phyloP scores from a whole-genome alignment of 2,329 filamentous ascomycete species.

The Paraphaeosphaeria sporulosa region DNA sequence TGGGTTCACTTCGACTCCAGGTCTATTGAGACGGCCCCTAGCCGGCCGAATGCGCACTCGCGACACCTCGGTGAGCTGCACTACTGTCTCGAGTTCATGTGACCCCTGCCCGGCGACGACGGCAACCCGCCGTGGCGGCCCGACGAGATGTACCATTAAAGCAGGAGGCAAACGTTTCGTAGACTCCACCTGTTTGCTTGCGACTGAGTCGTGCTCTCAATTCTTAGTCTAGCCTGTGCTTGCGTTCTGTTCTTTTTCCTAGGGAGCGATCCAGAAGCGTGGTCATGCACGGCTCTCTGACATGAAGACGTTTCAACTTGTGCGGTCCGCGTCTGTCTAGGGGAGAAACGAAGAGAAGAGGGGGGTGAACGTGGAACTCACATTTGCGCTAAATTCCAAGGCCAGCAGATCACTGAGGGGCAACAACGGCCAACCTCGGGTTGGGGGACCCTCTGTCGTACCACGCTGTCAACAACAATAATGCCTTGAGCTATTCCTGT shows the following conservation, averaged over 20 bases:
- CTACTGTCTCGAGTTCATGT: slow-evolving; percentile 1
- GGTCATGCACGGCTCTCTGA: neutral
- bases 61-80: neutral
- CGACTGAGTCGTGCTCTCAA: neutral
- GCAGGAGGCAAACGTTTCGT: slow-evolving; percentile 8
- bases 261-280: neutral
- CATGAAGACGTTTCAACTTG: neutral
- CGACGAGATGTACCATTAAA: neutral
- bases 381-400: neutral
- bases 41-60: neutral
- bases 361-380: neutral
- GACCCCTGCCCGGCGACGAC: neutral
- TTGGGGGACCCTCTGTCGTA: neutral
- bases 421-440: neutral
- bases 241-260: neutral
- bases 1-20: slow-evolving; percentile 16
- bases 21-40: slow-evolving; percentile 13
- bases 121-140: neutral
- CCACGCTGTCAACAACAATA: neutral
- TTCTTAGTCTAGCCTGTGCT: slow-evolving; percentile 15
- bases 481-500: neutral
- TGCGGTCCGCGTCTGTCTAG: neutral
- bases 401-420: slow-evolving; percentile 1
- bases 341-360: neutral
- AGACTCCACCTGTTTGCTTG: neutral